Base-by-base conservation (phyloP, 2,329 filamentous ascomycete genomes). In the Aspergillus arachidicola region DNA sequence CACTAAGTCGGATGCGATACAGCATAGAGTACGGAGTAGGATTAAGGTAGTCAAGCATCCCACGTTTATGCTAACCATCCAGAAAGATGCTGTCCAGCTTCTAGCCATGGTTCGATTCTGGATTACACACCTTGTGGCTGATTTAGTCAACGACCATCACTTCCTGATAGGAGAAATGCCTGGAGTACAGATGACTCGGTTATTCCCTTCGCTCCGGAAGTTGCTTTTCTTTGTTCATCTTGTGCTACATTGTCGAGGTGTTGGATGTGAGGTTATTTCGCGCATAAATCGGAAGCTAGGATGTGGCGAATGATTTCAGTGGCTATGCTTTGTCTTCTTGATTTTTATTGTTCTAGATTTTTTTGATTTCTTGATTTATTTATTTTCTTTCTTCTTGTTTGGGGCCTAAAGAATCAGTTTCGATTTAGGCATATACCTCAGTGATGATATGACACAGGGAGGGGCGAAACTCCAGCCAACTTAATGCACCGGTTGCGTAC, bases 1-100 rank as follows among this genome's bases (percentile, higher is more conserved):
- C 51, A 54, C 10, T 36, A 36, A 54, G 32, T 34, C 3, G 16
- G 32, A 36, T 21, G n/a, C 9, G 11, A 54, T 30, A 9, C 32
- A 54, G 32, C 5, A 3, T 10, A 54, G 21, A 54, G 30, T 11
- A 53, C 19, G 19, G 21, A 54, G 30, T 11, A 53, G 30, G 50
- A 53, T 32, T 54, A 54, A 36, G n/a, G 51, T 54, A 54, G 51
- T 54, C 51, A 54, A 54, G 30, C 30, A 36, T 36, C 51, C 51
- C 51, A 54, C 30, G 51, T 34, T 28, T n/a, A 54, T 28, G n/a
- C 30, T 21, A 54, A 32, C 19, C 19, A 26, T 12, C 19, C 28
- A 54, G 19, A 36, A 21, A 19, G 14, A 9, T 30, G 51, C 6
- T 36, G 14, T 54, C n/a, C 23, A 30, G 46, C 46, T 30, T 30